Base-by-base conservation (phyloP, 768 basidiomycete species). In the Cystobasidiopsis lactophilus region DNA sequence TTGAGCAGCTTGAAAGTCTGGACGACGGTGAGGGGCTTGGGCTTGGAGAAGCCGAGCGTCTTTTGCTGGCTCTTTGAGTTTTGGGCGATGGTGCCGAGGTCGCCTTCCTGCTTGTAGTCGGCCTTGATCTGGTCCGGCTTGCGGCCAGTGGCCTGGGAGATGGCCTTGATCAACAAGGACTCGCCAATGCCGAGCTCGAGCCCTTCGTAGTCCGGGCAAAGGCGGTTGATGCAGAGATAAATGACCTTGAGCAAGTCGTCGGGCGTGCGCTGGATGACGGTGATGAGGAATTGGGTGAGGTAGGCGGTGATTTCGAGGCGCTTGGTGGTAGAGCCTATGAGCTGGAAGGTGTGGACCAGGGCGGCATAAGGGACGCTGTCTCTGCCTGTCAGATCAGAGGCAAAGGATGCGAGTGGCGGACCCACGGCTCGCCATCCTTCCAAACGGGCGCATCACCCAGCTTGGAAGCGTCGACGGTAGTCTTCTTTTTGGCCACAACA, bases 61-160 rank as follows among this genome's bases (percentile, higher is more conserved):
- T 50, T 26, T 40, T 56, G 57, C 56, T 74, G 79, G 60, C 82
- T 85, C 69, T 89, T 84, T 18, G 89, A 95, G 62, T 79, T 85
- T 88, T 95, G 86, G n/a, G 93, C 93, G 1, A 98, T 91, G 27
- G 89, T 71, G 7, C 93, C 93, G 5, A 98, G 71, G 64, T 98
- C 93, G 35, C 93, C 93, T 63, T 88, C 85, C 64, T 78, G 83
- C 74, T 88, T 85, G 57, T 95, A 72, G 61, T 95, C 91, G 4
- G 79, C 76, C 64, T 95, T 96, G 62, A 98, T 76, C 40, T 79
- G 72, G 2, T 77, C 72, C 37, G 77, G 66, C 58, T 78, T 85
- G 53, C 93, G 75, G n/a, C 91, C 93, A 0, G 88, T 91, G 3
- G 85, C 85, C 64, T 93, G 83, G 38, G 77, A 81, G 56, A 98